Percentiles rank a stretch among this genome's conserved stretches.
Conservation (phyloP, 306 rosid genomes). For the Cucumis hystrix region DNA sequence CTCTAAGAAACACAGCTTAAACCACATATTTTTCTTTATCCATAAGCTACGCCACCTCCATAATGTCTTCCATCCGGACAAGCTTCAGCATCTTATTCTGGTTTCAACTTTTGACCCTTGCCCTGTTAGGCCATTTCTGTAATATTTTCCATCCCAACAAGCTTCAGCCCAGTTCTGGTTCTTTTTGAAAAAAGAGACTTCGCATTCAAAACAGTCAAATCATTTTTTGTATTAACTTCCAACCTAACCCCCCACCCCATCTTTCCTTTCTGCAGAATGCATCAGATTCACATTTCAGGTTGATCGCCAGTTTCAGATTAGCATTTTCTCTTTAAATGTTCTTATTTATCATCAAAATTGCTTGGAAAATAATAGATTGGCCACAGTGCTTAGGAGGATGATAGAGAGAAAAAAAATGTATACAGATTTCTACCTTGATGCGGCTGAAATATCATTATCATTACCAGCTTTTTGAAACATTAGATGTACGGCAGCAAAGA, state of each 20-base stretch:
- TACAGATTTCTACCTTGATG: slow-evolving; percentile 58
- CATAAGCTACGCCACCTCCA: background rate
- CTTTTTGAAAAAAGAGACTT: too few species aligned
- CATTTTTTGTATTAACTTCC: background rate
- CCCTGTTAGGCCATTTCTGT: too few species aligned
- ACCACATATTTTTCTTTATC: background rate
- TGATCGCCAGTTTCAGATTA: background rate
- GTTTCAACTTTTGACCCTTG: background rate
- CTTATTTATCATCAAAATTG: background rate
- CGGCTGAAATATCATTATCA: slow-evolving; percentile 77
- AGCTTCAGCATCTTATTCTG: background rate
- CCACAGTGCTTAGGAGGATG: background rate
- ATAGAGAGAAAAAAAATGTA: slow-evolving; percentile 1
- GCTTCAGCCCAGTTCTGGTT: too few species aligned
- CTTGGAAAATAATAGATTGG: background rate
- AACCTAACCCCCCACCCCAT: background rate
- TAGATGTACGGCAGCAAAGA: slow-evolving; percentile 76
- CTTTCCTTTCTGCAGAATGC: background rate
- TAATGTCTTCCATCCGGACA: background rate
- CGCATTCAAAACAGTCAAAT: too few species aligned
- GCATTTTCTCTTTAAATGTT: background rate
- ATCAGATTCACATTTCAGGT: background rate
- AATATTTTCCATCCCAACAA: too few species aligned
- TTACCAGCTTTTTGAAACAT: slow-evolving; percentile 59
- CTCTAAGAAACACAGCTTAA: background rate